Conservation (phyloP, 148 eudicot species). For the Rheum nobile region DNA sequence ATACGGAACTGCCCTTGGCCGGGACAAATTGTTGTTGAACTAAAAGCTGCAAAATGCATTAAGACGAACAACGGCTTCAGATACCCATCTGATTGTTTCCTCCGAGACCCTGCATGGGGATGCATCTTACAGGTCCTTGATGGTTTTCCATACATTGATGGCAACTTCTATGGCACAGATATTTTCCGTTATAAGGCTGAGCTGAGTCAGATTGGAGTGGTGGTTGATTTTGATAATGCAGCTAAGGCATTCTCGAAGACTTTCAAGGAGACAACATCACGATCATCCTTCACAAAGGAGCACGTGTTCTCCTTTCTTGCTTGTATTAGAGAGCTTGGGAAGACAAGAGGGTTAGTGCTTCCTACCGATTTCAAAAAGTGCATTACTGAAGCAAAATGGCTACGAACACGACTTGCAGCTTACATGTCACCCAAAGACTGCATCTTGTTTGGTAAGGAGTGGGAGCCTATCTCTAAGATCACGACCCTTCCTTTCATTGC, state of each 20-base stretch:
- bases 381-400: slow-evolving; percentile 36
- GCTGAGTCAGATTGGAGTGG: slow-evolving; percentile 31
- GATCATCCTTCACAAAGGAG: slow-evolving; percentile 20
- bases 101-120: slow-evolving; percentile 43
- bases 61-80: slow-evolving; percentile 33
- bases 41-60: slow-evolving; percentile 33
- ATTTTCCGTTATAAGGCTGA: slow-evolving; percentile 23
- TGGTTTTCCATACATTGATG: slow-evolving; percentile 38
- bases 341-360: slow-evolving; percentile 7
- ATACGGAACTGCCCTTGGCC: slow-evolving; percentile 15
- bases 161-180: slow-evolving; percentile 22
- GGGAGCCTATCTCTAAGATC: slow-evolving; percentile 38
- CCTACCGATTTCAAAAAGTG: slow-evolving; percentile 22
- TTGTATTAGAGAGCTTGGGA: slow-evolving; percentile 25
- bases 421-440: slow-evolving; percentile 37
- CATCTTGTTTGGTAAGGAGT: slow-evolving; percentile 32
- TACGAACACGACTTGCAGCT: slow-evolving; percentile 43
- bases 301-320: slow-evolving; percentile 25
- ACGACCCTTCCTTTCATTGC: slow-evolving; percentile 54
- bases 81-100: slow-evolving; percentile 33
- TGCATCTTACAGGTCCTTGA: slow-evolving; percentile 39
- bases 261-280: slow-evolving; percentile 32
- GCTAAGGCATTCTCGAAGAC: slow-evolving; percentile 23
- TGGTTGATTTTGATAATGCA: slow-evolving; percentile 35
- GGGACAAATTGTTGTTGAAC: slow-evolving; percentile 14